Evolutionary conservation across 495 filamentous ascomycete genomes (phyloP).

Genomic region (Lasiosphaeria hispida): DNA sequence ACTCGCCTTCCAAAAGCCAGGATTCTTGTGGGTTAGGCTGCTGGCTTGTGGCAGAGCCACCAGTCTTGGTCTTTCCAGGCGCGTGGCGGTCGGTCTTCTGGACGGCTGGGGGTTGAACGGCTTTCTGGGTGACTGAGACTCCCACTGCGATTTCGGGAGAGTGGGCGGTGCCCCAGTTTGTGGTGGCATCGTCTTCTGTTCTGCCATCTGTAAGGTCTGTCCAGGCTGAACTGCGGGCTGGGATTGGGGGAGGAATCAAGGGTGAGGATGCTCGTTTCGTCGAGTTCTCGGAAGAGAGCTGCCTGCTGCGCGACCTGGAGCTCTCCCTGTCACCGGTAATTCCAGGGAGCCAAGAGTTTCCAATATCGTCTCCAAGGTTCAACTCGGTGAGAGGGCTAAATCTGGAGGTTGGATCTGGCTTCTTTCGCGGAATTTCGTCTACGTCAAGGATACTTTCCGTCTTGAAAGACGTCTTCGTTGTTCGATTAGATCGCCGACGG

Average conservation of each 20-base stretch:
- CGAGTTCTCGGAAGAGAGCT: constrained; percentile 9
- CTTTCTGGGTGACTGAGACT: constrained; percentile 29
- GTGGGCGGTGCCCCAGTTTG: constrained; percentile 40
- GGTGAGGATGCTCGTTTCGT: constrained; percentile 42
- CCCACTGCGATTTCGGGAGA: constrained; percentile 40
- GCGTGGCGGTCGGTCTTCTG: constrained; percentile 22
- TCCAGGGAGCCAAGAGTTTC: constrained; percentile 41
- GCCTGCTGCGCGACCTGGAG: not conserved
- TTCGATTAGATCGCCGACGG: constrained; percentile 29
- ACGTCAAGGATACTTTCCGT: constrained; percentile 41
- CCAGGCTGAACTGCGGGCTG: constrained; percentile 28
- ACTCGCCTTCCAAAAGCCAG: constrained; percentile 8
- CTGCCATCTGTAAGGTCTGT: constrained; percentile 31
- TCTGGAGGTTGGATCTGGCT: constrained; percentile 8
- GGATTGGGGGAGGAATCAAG: constrained; percentile 24
- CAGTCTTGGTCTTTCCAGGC: not conserved
- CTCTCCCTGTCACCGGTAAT: constrained; percentile 25
- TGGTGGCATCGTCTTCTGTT: constrained; percentile 35
- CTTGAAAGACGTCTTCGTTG: constrained; percentile 31
- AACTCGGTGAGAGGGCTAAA: constrained; percentile 26
- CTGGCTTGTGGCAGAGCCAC: constrained; percentile 1
- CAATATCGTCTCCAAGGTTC: constrained; percentile 34
- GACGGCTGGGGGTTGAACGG: constrained; percentile 35
- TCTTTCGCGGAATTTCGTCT: constrained; percentile 32
- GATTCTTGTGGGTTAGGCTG: constrained; percentile 3